Base-by-base conservation (phyloP, 108 stramenopile genomes). In the Parmales sp. region DNA sequence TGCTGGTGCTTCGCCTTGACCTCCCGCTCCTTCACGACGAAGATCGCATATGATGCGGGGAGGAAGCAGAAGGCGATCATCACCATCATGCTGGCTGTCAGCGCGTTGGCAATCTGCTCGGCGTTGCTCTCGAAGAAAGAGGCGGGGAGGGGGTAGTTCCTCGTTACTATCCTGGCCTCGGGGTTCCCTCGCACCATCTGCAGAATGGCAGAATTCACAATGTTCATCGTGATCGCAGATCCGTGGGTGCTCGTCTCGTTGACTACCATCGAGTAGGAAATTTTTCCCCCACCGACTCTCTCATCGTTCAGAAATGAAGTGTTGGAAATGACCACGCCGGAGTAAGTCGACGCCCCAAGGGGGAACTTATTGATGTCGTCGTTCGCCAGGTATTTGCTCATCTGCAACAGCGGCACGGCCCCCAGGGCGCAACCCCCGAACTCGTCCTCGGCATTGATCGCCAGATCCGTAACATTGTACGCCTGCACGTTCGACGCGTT, bases 1-100 rank as follows among this genome's bases (percentile, higher is more conserved):
- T 98, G 97, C 54, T 97, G 83, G 78, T 99, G 98, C 71, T 97
- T 95, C 9, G 96, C 95, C 68, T 96, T 99, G 20, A 92, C 88
- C 70, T 91, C 90, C 54, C 91, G 72, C 68, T 99, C 98, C 34
- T 87, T 79, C 13, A 99, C 98, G 26, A 97, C 78, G 69, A 98
- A 96, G 6, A 90, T 88, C 22, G 86, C 95, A 79, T 93, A 94
- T n/a, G 88, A 34, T 3, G 54, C 54, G 2, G 54, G 54, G 29
- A 60, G 31, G 31, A 60, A 60, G 31, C 54, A 60, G 26, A 60
- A 60, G 3, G 54, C 54, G 26, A 60, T 60, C 54, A 60, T 60
- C 28, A 60, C 54, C 54, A 60, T 60, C 31, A 60, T 28, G 6
- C 31, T 34, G 29, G 54, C 54, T 1, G 54, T 60, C 31, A 60